These are phyloP conservation scores for Ophiostoma ulmi DNA, from an alignment of 2,329 filamentous ascomycete genomes.

Conservation along the genomic window DNA sequence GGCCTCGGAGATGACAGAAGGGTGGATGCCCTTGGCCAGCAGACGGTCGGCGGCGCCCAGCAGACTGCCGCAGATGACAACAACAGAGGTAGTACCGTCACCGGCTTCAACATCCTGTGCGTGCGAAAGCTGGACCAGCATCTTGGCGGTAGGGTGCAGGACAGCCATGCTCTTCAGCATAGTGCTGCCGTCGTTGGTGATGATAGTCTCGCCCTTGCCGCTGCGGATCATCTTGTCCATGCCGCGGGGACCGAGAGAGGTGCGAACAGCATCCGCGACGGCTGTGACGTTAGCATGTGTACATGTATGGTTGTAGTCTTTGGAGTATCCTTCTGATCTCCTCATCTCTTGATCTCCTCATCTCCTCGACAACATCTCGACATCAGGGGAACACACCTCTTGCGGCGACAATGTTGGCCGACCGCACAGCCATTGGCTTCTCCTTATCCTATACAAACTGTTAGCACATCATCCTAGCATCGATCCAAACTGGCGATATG, in stretches of 20 bases:
- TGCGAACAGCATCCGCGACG: conserved; percentile 95
- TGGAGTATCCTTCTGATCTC: not conserved
- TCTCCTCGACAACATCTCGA: not conserved
- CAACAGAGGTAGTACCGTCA: conserved; percentile 96
- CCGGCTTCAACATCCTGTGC: conserved; percentile 98
- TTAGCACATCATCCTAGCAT: conserved; percentile 16
- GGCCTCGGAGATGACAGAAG: conserved; percentile 93
- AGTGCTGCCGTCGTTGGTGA: conserved; percentile 98
- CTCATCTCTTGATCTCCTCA: not conserved
- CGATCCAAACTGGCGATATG: not conserved
- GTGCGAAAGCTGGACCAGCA: conserved; percentile 95
- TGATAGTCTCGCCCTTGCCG: conserved; percentile 93
- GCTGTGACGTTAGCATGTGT: conserved; percentile 47
- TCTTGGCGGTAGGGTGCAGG: conserved; percentile 98
- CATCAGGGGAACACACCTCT: conserved; percentile 58
- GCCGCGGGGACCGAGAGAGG: conserved; percentile 88
- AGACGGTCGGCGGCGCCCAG: conserved; percentile 89
- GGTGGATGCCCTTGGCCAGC: conserved; percentile 89
- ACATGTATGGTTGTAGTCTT: no score
- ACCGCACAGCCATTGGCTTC: conserved; percentile 96
- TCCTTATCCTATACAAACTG: conserved; percentile 65
- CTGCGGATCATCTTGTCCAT: conserved; percentile 99
- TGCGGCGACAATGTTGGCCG: conserved; percentile 93
- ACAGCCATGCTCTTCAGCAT: conserved; percentile 99
- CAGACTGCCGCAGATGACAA: conserved; percentile 93